These are phyloP conservation scores for Exsudoporus floridanus DNA, from an alignment of 1,284 basidiomycete species.

Conservation along the genomic window DNA sequence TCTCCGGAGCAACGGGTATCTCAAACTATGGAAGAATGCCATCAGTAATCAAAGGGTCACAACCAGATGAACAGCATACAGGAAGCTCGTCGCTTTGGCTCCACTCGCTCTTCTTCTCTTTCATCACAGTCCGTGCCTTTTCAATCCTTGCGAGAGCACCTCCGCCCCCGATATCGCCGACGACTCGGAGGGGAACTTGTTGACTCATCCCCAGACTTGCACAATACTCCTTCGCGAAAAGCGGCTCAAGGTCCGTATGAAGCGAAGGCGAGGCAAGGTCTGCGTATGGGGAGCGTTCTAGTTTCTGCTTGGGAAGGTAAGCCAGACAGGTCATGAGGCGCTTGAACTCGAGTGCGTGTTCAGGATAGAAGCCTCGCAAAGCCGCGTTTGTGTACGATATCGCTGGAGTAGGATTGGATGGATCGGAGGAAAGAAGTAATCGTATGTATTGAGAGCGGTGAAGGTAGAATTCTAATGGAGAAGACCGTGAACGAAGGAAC, in stretches of 20 bases:
- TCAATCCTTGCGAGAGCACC: constrained; percentile 88
- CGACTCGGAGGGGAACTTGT: constrained; percentile 83
- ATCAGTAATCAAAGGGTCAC: constrained; percentile 4
- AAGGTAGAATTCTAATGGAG: constrained; percentile 81
- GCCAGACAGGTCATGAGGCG: constrained; percentile 76
- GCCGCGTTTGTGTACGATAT: constrained; percentile 72
- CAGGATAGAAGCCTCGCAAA: constrained; percentile 67
- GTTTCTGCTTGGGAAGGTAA: constrained; percentile 64
- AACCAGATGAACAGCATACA: constrained; percentile 41
- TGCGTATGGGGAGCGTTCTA: constrained; percentile 71
- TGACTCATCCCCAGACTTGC: constrained; percentile 83
- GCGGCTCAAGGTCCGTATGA: constrained; percentile 73
- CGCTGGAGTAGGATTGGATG: constrained; percentile 55
- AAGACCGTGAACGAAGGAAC: constrained; percentile 68
- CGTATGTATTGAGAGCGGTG: constrained; percentile 85
- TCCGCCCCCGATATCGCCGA: constrained; percentile 88
- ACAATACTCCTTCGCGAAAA: constrained; percentile 90
- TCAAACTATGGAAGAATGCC: constrained; percentile 69
- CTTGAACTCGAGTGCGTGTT: constrained; percentile 66
- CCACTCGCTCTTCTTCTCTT: constrained; percentile 89
- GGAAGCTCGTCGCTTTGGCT: constrained; percentile 87
- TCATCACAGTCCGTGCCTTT: constrained; percentile 90
- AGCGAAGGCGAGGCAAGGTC: constrained; percentile 68
- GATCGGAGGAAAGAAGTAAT: constrained; percentile 60
- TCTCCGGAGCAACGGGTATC: constrained; percentile 82